Base-by-base conservation (phyloP, 371 early-diverging fungal species). In the Amoeboaphelidium protococcarum region DNA sequence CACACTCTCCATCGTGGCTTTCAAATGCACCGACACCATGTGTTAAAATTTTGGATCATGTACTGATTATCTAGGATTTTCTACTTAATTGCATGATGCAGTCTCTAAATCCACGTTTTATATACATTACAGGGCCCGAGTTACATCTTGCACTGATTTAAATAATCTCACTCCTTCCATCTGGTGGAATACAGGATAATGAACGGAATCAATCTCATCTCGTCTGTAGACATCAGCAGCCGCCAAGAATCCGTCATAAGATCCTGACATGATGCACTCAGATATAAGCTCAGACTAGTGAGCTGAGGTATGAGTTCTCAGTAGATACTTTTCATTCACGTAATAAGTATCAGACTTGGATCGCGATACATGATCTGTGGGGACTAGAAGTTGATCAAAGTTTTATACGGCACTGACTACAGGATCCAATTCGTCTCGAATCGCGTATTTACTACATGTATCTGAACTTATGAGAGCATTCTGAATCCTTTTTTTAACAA, bases 171-270 rank as follows among this genome's bases (percentile, higher is more conserved):
- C 74, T 0, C 88, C 91, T 54, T 95, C 96, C 73, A 94, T 84
- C 56, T 95, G 96, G 53, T 95, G 96, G 56, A 95, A 95, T 1
- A 84, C 83, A 0, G 96, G 96, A 61, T 92, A 92, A 55, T 95
- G 96, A 46, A 74, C 78, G 1, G 74, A 60, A 54, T 95, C 92
- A 52, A 95, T 86, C 58, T 95, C 91, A 55, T 95, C 96, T 23
- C 91, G 72, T n/a, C 96, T 67, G 62, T 90, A 95, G 12, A 91
- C 92, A 61, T 95, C 96, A 16, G 87, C 94, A 19, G 78, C 75
- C 23, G 89, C 69, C 27, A 88, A 67, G 58, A 88, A 79, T 26
- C 56, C 69, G 53, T 51, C 49, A 42, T 27, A 25, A 2, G 52
- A 40, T 26, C 51, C 51, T 2, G 44, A 25, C 2, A 44, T 52